Conservation (phyloP, 371 early-diverging fungal species). For the Syncephalastrum sp. region DNA sequence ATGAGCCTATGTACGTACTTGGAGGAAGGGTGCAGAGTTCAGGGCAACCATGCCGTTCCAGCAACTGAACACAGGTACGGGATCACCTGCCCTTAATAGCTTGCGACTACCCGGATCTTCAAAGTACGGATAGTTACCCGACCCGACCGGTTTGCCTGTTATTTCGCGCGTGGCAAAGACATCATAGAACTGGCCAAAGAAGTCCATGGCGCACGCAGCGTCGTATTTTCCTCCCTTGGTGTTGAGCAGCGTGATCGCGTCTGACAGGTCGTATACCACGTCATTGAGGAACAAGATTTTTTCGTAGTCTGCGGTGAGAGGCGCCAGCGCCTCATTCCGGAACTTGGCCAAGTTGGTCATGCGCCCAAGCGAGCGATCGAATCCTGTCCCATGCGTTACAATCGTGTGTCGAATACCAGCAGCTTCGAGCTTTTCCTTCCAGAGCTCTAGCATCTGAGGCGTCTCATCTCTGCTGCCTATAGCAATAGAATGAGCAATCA, state of each 20-base stretch:
- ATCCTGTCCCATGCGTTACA: neutral
- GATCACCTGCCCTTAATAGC: constrained; percentile 10
- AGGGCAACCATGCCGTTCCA: constrained; percentile 33
- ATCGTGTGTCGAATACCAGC: constrained; percentile 16
- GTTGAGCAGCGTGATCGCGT: constrained; percentile 21
- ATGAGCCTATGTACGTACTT: constrained; percentile 1
- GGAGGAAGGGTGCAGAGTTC: constrained; percentile 14
- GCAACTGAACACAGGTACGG: constrained; percentile 31
- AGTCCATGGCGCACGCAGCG: constrained; percentile 30
- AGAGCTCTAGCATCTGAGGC: constrained; percentile 11
- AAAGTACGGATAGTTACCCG: constrained; percentile 28
- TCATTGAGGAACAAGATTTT: constrained; percentile 31
- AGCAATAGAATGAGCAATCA: constrained; percentile 4
- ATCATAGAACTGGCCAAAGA: constrained; percentile 28
- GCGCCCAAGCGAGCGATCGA: constrained; percentile 6
- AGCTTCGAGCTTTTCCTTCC: constrained; percentile 6
- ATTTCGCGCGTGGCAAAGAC: constrained; percentile 28
- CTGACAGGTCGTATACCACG: constrained; percentile 16
- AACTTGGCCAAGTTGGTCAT: constrained; percentile 16
- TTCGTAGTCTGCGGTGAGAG: constrained; percentile 16
- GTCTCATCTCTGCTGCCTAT: constrained; percentile 24
- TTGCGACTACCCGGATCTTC: constrained; percentile 12
- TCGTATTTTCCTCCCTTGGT: constrained; percentile 24
- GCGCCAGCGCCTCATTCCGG: constrained; percentile 26
- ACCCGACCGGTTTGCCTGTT: constrained; percentile 20